Conservation (phyloP, 257 asterid species). For the Solanum pinnatisectum region DNA sequence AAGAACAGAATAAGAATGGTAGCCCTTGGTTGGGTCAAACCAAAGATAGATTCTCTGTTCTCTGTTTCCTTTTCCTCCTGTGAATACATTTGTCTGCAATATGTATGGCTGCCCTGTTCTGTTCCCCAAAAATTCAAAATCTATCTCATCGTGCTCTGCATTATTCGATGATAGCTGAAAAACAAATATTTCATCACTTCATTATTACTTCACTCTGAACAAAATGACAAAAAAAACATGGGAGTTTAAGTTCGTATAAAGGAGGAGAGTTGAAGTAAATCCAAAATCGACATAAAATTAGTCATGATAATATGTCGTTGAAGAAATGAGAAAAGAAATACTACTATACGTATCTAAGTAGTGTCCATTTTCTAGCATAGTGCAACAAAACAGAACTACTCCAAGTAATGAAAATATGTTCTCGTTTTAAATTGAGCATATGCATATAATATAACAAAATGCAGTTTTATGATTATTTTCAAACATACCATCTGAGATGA, state of each 20-base stretch:
- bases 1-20: constrained; percentile 18
- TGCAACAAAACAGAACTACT: neutral
- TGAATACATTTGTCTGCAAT: constrained; percentile 33
- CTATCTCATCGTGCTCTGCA: constrained; percentile 35
- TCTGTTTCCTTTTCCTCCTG: constrained; percentile 28
- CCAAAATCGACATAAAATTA: neutral
- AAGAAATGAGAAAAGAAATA: neutral
- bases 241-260: neutral
- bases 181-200: neutral
- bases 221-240: neutral
- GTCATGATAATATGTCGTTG: neutral
- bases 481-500: neutral
- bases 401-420: neutral
- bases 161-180: constrained; percentile 25
- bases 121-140: constrained; percentile 37
- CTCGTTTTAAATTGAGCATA: neutral
- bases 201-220: neutral
- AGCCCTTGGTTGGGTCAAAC: constrained; percentile 30
- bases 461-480: neutral
- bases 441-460: neutral
- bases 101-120: constrained; percentile 33
- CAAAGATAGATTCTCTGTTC: constrained; percentile 31
- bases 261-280: neutral
- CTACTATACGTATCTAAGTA: neutral
- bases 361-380: neutral